phyloP scores from a whole-genome alignment of 352 stramenopile species.

The Pythium volutum region DNA sequence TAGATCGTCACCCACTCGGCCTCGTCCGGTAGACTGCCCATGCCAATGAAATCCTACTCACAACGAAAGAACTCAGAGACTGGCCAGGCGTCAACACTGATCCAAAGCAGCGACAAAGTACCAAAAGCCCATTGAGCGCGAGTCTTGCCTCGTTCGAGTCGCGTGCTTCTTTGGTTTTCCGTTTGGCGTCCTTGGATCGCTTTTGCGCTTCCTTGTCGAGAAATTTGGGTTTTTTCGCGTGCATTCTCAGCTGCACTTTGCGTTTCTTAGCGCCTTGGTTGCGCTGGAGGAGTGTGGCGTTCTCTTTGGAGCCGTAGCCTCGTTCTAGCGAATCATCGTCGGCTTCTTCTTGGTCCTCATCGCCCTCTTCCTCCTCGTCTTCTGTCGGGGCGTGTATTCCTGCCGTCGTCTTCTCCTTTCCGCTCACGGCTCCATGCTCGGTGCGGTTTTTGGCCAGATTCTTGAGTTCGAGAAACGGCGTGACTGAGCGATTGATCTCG shows the following conservation, averaged over 20 bases:
- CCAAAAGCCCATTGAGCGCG: slow-evolving; percentile 55
- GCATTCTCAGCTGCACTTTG: slow-evolving; percentile 12
- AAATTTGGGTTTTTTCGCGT: slow-evolving; percentile 25
- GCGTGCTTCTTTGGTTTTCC: slow-evolving; percentile 47
- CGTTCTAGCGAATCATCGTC: slow-evolving; percentile 28
- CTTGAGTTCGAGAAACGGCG: slow-evolving; percentile 68
- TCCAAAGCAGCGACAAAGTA: slow-evolving; percentile 9
- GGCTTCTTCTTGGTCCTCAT: slow-evolving; percentile 27
- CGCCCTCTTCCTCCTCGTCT: slow-evolving; percentile 22
- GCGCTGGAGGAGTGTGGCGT: slow-evolving; percentile 35
- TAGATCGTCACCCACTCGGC: slow-evolving; percentile 75
- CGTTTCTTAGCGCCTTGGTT: slow-evolving; percentile 18
- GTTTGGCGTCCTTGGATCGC: slow-evolving; percentile 31
- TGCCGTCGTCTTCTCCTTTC: background rate
- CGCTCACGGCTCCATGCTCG: background rate
- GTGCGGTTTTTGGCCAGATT: slow-evolving; percentile 10
- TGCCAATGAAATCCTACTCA: slow-evolving; percentile 60
- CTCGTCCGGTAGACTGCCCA: slow-evolving; percentile 71
- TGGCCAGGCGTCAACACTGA: background rate
- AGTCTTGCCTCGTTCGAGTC: slow-evolving; percentile 45
- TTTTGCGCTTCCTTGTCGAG: slow-evolving; percentile 30
- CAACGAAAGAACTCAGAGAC: background rate
- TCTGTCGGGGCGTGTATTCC: background rate
- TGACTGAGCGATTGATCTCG: slow-evolving; percentile 48
- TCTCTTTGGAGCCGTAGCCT: slow-evolving; percentile 34